phyloP scores from a whole-genome alignment of 768 basidiomycete species.

The Agaricus subrufescens region DNA sequence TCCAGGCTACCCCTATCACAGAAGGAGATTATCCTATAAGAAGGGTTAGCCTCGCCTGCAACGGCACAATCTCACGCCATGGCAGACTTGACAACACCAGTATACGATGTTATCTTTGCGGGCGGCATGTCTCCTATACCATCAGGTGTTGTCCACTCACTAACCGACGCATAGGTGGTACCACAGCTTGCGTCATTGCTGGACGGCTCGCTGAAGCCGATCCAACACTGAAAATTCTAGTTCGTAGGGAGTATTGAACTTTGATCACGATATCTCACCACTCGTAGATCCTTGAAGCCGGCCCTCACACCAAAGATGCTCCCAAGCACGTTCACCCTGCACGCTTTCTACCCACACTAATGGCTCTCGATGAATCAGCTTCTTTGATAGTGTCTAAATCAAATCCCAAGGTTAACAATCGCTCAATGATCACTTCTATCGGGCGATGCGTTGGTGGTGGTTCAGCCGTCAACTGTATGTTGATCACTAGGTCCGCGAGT shows the following conservation, averaged over 20 bases:
- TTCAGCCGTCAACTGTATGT: constrained; percentile 54
- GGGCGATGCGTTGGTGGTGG: constrained; percentile 60
- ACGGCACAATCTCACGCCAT: neutral
- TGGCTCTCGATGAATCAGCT: constrained; percentile 34
- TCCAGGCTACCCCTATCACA: too few relatives aligned
- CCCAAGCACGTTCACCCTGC: constrained; percentile 50
- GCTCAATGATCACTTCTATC: constrained; percentile 35
- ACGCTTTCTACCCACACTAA: constrained; percentile 40
- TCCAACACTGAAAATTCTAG: constrained; percentile 51
- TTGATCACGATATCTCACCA: neutral
- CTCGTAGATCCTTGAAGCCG: constrained; percentile 50
- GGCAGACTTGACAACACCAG: neutral
- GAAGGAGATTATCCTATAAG: too few relatives aligned
- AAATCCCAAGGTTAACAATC: constrained; percentile 37
- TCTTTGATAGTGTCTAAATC: constrained; percentile 40
- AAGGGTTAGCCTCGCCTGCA: too few relatives aligned
- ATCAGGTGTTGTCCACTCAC: neutral
- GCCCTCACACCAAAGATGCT: constrained; percentile 43
- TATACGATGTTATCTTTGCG: constrained; percentile 48
- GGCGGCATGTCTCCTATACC: constrained; percentile 35
- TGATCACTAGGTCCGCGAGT: neutral
- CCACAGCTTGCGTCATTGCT: constrained; percentile 51
- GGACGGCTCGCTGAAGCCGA: constrained; percentile 51
- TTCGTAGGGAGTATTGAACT: constrained; percentile 14
- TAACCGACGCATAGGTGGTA: constrained; percentile 33